Percentiles rank a stretch among this genome's conserved stretches.
Conservation (phyloP, 177 flowering plant species). For the Vitis hybrid region DNA sequence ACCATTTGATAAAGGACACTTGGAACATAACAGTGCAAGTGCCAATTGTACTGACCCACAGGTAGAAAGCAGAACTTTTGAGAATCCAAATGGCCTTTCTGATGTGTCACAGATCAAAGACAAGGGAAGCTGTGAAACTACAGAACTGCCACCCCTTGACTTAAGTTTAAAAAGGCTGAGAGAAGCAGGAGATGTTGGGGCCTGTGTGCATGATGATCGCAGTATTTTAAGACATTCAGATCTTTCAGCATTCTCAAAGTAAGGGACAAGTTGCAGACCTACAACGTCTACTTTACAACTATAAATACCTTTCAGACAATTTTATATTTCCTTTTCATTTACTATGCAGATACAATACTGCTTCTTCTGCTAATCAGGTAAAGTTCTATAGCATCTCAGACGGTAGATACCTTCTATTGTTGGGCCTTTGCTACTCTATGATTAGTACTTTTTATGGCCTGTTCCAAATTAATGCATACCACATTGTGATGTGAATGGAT, state of each 20-base stretch:
- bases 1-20: conserved; percentile 7
- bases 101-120: conserved; percentile 16
- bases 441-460: background rate
- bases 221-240: conserved; percentile 39
- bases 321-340: background rate
- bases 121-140: conserved; percentile 13
- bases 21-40: conserved; percentile 11
- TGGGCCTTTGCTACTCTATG: background rate
- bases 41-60: conserved; percentile 7
- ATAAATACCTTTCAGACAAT: background rate
- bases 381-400: background rate
- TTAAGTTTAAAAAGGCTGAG: conserved; percentile 25
- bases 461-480: background rate
- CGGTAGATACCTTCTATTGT: background rate
- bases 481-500: background rate
- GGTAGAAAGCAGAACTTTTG: conserved; percentile 12
- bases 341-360: conserved; percentile 32
- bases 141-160: conserved; percentile 28
- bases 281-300: background rate
- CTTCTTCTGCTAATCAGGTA: conserved; percentile 36
- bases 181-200: conserved; percentile 23
- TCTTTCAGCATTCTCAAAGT: conserved; percentile 47
- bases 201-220: conserved; percentile 16
- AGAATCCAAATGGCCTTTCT: conserved; percentile 14
- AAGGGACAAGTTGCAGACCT: conserved; percentile 9